Evolutionary conservation across 2,329 filamentous ascomycete species (phyloP).

Genomic region (Diaporthe humulicola): DNA sequence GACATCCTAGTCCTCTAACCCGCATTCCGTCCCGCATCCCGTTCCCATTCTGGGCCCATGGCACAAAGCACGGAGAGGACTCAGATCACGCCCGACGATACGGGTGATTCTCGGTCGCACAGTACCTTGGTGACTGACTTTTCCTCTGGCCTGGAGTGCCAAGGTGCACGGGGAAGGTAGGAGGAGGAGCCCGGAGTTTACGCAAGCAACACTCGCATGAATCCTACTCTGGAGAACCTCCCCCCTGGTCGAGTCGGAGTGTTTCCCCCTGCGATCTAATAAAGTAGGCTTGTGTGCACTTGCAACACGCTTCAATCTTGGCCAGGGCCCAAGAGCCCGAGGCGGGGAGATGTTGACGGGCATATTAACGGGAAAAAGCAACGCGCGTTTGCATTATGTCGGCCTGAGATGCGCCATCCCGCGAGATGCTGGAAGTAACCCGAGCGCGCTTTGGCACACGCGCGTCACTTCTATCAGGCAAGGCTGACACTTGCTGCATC

Average conservation of each 20-base stretch:
- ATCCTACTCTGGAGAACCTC: background rate
- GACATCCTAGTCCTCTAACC: constrained; percentile 16
- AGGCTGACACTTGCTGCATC: constrained; percentile 24
- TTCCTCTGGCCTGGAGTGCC: background rate
- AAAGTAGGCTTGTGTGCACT: background rate
- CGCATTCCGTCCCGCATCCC: constrained; percentile 23
- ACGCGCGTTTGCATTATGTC: constrained; percentile 21
- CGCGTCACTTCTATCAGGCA: constrained; percentile 14
- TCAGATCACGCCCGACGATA: background rate
- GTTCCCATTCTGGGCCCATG: background rate
- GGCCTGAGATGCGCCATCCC: background rate
- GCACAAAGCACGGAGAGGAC: background rate
- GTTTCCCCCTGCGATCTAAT: constrained; percentile 7
- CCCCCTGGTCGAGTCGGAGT: constrained; percentile 6
- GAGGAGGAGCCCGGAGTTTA: background rate
- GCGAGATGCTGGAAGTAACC: background rate
- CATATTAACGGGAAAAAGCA: constrained; percentile 1
- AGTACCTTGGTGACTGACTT: background rate
- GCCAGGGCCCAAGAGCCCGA: constrained; percentile 4
- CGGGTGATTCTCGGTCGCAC: constrained; percentile 25
- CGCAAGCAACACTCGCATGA: constrained; percentile 28
- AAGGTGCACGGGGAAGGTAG: constrained; percentile 16
- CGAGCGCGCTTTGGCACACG: background rate
- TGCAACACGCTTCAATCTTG: constrained; percentile 12
- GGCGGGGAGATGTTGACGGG: constrained; percentile 4